Percentiles rank a stretch among this genome's conserved stretches.
Conservation (phyloP, 1,284 basidiomycete species). For the Abortiporus biennis region DNA sequence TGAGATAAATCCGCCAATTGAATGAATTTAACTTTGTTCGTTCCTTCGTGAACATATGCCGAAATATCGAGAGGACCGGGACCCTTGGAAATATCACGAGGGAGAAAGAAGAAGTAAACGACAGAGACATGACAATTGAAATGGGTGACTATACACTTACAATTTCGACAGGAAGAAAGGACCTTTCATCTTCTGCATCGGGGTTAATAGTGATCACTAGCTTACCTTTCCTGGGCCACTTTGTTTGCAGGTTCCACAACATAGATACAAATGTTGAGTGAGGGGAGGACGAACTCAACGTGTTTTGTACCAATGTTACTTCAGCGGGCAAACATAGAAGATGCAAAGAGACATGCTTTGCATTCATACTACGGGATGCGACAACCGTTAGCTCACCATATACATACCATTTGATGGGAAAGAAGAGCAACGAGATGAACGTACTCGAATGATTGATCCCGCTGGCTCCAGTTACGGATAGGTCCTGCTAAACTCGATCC, state of each 20-base stretch:
- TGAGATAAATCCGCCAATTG: too few species aligned
- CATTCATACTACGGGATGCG: neutral
- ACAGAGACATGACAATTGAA: too few species aligned
- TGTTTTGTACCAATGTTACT: constrained; percentile 23
- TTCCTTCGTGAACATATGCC: constrained; percentile 30
- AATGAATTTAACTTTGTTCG: constrained; percentile 38
- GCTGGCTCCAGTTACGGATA: constrained; percentile 17
- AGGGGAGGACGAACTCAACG: constrained; percentile 17
- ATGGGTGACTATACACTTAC: constrained; percentile 28
- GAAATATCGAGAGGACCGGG: constrained; percentile 33
- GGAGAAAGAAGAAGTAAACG: neutral
- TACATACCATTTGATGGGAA: neutral
- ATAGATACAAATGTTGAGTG: constrained; percentile 26
- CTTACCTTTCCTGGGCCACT: constrained; percentile 42
- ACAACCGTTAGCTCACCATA: neutral
- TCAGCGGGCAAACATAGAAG: constrained; percentile 34
- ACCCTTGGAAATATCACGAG: constrained; percentile 10
- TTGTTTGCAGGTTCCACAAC: constrained; percentile 28
- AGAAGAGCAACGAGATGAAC: constrained; percentile 10
- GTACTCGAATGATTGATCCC: constrained; percentile 19
- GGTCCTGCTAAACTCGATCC: constrained; percentile 25
- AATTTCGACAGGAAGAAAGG: constrained; percentile 27
- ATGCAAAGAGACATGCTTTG: constrained; percentile 29
- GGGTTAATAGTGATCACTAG: constrained; percentile 40
- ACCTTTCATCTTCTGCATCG: constrained; percentile 17